Base-by-base conservation (phyloP, 352 stramenopile species). In the Peronosclerospora sorghi region DNA sequence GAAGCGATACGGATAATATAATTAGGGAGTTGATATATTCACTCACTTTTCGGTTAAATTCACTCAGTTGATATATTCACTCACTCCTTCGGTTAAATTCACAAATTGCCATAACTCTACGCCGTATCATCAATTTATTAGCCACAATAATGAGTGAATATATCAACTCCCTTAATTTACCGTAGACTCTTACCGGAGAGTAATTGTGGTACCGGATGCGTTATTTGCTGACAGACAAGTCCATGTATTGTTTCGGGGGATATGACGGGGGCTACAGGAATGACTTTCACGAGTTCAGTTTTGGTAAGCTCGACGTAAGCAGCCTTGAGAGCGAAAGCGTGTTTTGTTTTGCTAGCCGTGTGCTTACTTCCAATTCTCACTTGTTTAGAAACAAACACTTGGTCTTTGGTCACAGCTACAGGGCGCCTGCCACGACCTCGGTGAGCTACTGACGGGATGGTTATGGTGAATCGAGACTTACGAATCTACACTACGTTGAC, bases 211-310 rank as follows among this genome's bases (percentile, higher is more conserved):
- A 19, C 8, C 8, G 8, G 21, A 13, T 35, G 2, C 14, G 10
- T 23, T n/a, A 39, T 5, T 12, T 37, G 7, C 17, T 30, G 4
- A 41, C 30, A 88, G 79, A 85, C 41, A 81, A 83, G 27, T 89
- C 74, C 4, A 81, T 92, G 69, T 93, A 72, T 27, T 84, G 91
- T 36, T 97, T 96, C 61, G 88, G 89, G 24, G 89, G 94, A 34
- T 98, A 98, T 54, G 94, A 98, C 51, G 92, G 92, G 13, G 91
- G 76, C 52, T 96, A 96, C 52, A 75, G 89, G 48, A 96, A 87
- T 42, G 95, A 98, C 60, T 97, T 98, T 51, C 90, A 98, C 51
- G 85, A 97, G 65, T 98, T 96, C 59, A 92, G 97, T 51, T 92
- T 92, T 46, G 76, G 76, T 86, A 45, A 29, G 50, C 40, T 24